Evolutionary conservation across 192 early-diverging fungal species (phyloP).

Genomic region (Gigaspora rosea): DNA sequence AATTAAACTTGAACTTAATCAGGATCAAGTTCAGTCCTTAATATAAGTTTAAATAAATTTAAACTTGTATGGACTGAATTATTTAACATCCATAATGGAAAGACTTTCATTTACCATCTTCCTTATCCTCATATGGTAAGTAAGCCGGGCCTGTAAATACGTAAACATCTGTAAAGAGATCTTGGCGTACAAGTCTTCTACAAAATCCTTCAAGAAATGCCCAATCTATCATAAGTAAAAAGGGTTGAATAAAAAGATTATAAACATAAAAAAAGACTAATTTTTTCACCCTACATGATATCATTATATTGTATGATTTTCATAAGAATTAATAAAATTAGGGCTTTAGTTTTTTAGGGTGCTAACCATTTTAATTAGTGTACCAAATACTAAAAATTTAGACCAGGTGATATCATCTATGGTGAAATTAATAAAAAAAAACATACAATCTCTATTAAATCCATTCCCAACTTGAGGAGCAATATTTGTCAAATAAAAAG

Average conservation of each 20-base stretch:
- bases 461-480: slow-evolving; percentile 80
- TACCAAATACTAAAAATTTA: no score
- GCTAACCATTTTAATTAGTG: no score
- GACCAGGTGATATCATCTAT: no score
- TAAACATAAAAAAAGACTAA: neutral
- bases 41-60: no score
- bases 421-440: neutral
- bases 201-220: slow-evolving; percentile 83
- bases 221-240: slow-evolving; percentile 63
- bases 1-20: no score
- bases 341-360: no score
- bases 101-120: slow-evolving; percentile 38
- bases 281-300: neutral
- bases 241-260: neutral
- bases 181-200: slow-evolving; percentile 60
- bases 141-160: slow-evolving; percentile 88
- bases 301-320: neutral
- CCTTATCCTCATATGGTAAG: slow-evolving; percentile 68
- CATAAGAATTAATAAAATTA: no score
- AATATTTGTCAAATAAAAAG: slow-evolving; percentile 82
- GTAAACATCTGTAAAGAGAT: slow-evolving; percentile 76
- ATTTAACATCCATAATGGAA: no score
- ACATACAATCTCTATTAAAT: slow-evolving; percentile 86
- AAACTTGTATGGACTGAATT: no score
- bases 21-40: no score